Evolutionary conservation across 2,329 filamentous ascomycete species (phyloP).

Genomic region (Hymenotorrendiella dingleyae): DNA sequence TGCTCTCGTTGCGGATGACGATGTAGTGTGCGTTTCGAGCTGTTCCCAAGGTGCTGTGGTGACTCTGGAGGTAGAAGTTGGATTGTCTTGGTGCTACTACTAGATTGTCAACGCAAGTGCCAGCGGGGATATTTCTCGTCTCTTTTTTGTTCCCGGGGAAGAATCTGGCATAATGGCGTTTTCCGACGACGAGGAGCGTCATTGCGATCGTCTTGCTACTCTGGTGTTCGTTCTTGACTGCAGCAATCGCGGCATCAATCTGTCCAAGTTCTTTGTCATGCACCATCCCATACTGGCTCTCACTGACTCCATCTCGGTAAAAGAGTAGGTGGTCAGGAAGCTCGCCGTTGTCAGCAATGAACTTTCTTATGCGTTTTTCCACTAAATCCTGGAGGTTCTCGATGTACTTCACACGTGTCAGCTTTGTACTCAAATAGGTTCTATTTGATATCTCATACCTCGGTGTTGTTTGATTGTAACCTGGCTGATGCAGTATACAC

Average conservation of each 20-base stretch:
- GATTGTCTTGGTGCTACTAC: background rate
- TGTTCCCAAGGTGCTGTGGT: background rate
- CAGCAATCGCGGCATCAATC: slow-evolving; percentile 19
- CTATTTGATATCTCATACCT: slow-evolving; percentile 39
- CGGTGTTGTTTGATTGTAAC: slow-evolving; percentile 73
- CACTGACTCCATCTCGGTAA: slow-evolving; percentile 32
- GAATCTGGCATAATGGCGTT: background rate
- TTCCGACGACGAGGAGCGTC: background rate
- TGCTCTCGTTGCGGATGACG: background rate
- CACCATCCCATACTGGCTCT: slow-evolving; percentile 29
- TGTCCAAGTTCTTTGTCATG: slow-evolving; percentile 25
- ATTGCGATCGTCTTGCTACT: background rate
- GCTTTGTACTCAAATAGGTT: slow-evolving; percentile 42
- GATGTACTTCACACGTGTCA: slow-evolving; percentile 33
- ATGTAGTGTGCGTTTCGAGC: background rate
- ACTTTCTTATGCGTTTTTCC: slow-evolving; percentile 6
- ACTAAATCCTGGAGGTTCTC: slow-evolving; percentile 9
- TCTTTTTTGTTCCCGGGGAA: background rate
- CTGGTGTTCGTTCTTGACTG: background rate
- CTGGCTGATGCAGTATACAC: slow-evolving; percentile 70
- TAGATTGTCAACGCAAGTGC: background rate
- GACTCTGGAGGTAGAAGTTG: background rate
- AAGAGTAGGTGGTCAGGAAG: slow-evolving; percentile 9
- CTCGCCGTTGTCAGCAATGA: slow-evolving; percentile 24
- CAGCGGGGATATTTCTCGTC: background rate